A percentile compares a stretch with the other conserved stretches of the same genome.
Conservation (phyloP, 1,284 basidiomycete species). For the Ustilago nuda region DNA sequence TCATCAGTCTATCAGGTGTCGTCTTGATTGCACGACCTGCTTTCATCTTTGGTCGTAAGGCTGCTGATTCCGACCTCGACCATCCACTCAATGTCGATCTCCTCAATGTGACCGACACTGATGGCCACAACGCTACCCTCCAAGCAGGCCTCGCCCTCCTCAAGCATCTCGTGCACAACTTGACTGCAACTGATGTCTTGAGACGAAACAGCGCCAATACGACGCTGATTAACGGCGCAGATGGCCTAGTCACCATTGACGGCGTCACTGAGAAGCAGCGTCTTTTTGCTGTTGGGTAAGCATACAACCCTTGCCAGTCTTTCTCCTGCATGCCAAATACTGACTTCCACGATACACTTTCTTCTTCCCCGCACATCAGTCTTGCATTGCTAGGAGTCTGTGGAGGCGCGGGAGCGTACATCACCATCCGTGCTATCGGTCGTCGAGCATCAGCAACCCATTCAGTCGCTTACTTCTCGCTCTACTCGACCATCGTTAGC, state of each 20-base stretch:
- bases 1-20: slow-evolving; percentile 75
- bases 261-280: slow-evolving; percentile 71
- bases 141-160: slow-evolving; percentile 17
- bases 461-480: slow-evolving; percentile 78
- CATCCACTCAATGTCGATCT: slow-evolving; percentile 13
- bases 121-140: slow-evolving; percentile 10
- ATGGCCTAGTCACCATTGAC: slow-evolving; percentile 14
- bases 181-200: slow-evolving; percentile 12
- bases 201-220: slow-evolving; percentile 3
- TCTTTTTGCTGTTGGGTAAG: slow-evolving; percentile 73
- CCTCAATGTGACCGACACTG: slow-evolving; percentile 3
- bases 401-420: slow-evolving; percentile 76
- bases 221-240: slow-evolving; percentile 5
- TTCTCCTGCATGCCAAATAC: not conserved
- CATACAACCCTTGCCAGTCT: not conserved
- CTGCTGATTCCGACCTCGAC: slow-evolving; percentile 37
- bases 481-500: slow-evolving; percentile 75
- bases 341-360: not conserved
- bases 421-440: slow-evolving; percentile 78
- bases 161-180: slow-evolving; percentile 30
- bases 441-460: slow-evolving; percentile 80
- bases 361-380: slow-evolving; percentile 65
- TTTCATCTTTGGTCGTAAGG: slow-evolving; percentile 46
- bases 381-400: slow-evolving; percentile 75
- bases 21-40: slow-evolving; percentile 72